Percentiles rank a stretch among this genome's conserved stretches.
Evolutionary conservation across 2,329 filamentous ascomycete species (phyloP).

Genomic region (Calonectria naviculata): DNA sequence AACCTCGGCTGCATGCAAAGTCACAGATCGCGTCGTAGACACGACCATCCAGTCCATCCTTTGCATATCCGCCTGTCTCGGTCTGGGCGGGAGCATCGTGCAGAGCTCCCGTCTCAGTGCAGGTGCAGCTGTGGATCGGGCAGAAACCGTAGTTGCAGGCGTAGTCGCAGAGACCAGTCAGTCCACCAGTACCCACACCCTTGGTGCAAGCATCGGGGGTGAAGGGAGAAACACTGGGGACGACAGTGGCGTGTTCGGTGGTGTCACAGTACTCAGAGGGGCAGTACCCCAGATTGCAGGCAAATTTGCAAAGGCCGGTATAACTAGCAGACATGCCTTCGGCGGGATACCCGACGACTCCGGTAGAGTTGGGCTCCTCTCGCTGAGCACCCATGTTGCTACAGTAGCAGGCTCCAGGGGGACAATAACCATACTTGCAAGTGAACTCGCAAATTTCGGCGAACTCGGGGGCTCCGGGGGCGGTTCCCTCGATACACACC

Average conservation of each 20-base stretch:
- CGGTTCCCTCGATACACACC: constrained; percentile 4
- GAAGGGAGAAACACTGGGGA: constrained; percentile 2
- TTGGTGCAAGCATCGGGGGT: neutral
- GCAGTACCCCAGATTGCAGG: neutral
- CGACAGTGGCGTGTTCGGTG: neutral
- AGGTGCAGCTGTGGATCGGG: constrained; percentile 1
- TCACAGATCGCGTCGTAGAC: neutral
- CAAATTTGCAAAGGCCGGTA: neutral
- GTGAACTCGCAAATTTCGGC: neutral
- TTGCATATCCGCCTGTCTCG: neutral
- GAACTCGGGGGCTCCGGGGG: constrained; percentile 2
- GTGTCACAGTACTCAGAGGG: constrained; percentile 5
- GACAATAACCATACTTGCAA: neutral
- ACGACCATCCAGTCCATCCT: neutral
- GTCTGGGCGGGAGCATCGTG: neutral
- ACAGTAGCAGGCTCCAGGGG: neutral
- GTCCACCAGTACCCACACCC: neutral
- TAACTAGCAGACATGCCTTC: constrained; percentile 4
- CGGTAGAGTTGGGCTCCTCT: neutral
- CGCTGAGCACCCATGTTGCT: constrained; percentile 1
- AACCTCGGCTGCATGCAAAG: constrained; percentile 2
- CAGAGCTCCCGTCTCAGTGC: neutral
- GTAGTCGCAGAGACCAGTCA: neutral
- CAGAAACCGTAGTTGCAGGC: constrained; percentile 7
- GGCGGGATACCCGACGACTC: neutral